These are phyloP conservation scores for Trametes gibbosa DNA, from an alignment of 768 basidiomycete genomes.

Conservation along the genomic window DNA sequence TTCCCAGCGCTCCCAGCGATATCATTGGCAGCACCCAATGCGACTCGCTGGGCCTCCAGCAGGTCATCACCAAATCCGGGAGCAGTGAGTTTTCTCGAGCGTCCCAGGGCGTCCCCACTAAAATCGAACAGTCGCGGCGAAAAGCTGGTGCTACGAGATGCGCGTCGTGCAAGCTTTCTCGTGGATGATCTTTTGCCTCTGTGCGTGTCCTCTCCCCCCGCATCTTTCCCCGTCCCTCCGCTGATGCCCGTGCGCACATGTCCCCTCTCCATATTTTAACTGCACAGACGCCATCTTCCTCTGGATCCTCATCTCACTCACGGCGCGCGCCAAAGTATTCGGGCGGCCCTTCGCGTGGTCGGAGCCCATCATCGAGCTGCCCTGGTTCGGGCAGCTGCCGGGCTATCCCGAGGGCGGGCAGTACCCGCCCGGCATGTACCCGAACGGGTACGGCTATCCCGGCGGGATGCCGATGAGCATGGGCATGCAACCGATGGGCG, in stretches of 20 bases:
- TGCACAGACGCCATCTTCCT: slow-evolving; percentile 46
- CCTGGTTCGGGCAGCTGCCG: slow-evolving; percentile 74
- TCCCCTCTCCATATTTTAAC: not conserved
- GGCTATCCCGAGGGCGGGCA: slow-evolving; percentile 41
- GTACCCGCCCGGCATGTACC: slow-evolving; percentile 15
- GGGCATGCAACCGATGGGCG: slow-evolving; percentile 20
- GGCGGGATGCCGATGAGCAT: slow-evolving; percentile 1
- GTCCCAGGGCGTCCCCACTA: slow-evolving; percentile 1
- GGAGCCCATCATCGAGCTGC: slow-evolving; percentile 61
- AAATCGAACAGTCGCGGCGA: slow-evolving; percentile 45
- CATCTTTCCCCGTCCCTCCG: not conserved
- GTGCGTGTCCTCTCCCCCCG: slow-evolving; percentile 31
- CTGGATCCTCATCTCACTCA: slow-evolving; percentile 53
- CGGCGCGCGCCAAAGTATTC: slow-evolving; percentile 50
- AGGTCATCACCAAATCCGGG: slow-evolving; percentile 49
- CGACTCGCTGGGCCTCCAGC: slow-evolving; percentile 35
- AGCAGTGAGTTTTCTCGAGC: slow-evolving; percentile 40
- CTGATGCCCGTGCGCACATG: not conserved
- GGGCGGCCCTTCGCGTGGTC: slow-evolving; percentile 55
- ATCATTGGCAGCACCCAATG: slow-evolving; percentile 50
- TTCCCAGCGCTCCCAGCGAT: slow-evolving; percentile 44
- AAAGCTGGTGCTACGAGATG: slow-evolving; percentile 73
- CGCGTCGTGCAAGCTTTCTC: slow-evolving; percentile 77
- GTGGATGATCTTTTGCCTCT: slow-evolving; percentile 64
- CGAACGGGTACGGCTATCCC: slow-evolving; percentile 23